These are phyloP conservation scores for Taphrina betulina DNA, from an alignment of 1,139 yeast genomes.

Conservation along the genomic window DNA sequence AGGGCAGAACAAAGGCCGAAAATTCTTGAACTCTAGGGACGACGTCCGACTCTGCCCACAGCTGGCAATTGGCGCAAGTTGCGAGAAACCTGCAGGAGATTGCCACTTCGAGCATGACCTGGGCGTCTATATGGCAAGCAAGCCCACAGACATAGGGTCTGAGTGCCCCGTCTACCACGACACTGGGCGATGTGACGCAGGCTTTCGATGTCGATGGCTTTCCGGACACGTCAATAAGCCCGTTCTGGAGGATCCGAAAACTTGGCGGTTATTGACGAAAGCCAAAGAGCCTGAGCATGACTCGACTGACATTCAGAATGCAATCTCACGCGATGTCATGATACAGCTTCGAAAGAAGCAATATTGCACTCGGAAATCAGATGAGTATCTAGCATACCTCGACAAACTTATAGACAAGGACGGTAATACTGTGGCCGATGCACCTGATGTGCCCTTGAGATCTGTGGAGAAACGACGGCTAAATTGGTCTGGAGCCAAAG, in stretches of 20 bases:
- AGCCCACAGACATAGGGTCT: conserved; percentile 71
- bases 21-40: conserved; percentile 26
- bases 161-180: conserved; percentile 79
- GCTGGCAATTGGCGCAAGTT: conserved; percentile 31
- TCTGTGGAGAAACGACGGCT: conserved; percentile 41
- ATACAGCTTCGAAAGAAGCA: conserved; percentile 51
- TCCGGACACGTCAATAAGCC: conserved; percentile 31
- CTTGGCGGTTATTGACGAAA: conserved; percentile 45
- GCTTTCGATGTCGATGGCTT: conserved; percentile 89
- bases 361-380: conserved; percentile 26
- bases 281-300: conserved; percentile 47
- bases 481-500: conserved; percentile 69
- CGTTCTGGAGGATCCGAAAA: conserved; percentile 53
- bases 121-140: conserved; percentile 58
- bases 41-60: conserved; percentile 32
- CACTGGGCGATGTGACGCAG: conserved; percentile 87
- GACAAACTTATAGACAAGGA: conserved; percentile 38
- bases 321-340: conserved; percentile 56
- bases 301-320: conserved; percentile 61
- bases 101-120: conserved; percentile 81
- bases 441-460: conserved; percentile 29
- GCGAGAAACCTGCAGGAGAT: conserved; percentile 4
- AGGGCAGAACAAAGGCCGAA: conserved; percentile 36
- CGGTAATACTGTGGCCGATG: conserved; percentile 37
- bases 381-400: conserved; percentile 25